Evolutionary conservation across 2,329 filamentous ascomycete genomes (phyloP), one percentile per base, ranked within the genome.

Genomic region (Trichoderma hamatum): DNA sequence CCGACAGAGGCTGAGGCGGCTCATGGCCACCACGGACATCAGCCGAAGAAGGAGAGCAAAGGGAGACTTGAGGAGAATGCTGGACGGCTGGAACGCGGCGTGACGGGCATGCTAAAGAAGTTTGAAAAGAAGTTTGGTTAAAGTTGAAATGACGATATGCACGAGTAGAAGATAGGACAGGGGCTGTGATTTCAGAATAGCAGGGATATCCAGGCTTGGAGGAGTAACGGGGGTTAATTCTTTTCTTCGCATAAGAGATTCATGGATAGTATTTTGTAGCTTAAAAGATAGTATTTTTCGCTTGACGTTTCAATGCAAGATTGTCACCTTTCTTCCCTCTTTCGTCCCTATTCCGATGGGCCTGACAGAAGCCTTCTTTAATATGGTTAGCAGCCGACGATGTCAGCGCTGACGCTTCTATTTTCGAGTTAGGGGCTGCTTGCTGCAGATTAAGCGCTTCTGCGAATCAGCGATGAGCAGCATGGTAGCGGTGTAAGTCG

Each of bases 51-150:
- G 67, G 84, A 87, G 68, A 75, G 78, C 3, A 78, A 80, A 70
- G 86, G 80, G 7, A 87, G 84, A 76, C 78, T 93, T 34, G 90
- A 92, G 74, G 86, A 89, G 76, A 85, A 87, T 70, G 88, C 90
- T 0, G 88, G 87, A 32, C 84, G 87, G 73, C 74, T 93, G 39
- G 91, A 94, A 80, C 89, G 88, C 77, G 89, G 90, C 1, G 86
- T 93, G 5, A 86, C 88, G 32, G 88, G 89, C 7, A 90, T 93
- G 83, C 79, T 94, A 72, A 93, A 90, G 85, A 92, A 90, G 81
- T 85, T 94, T 78, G 91, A 94, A 82, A 93, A 92, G 87, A 91
- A 88, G 76, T 89, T 90, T 80, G 85, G 84, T 0, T 88, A 74
- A 78, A 62, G 58, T 19, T 19, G 30, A 34, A 13, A 5, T 36